Evolutionary conservation across 2,329 filamentous ascomycete genomes (phyloP), one percentile per base, ranked within the genome.

Genomic region (Boeremia exigua): DNA sequence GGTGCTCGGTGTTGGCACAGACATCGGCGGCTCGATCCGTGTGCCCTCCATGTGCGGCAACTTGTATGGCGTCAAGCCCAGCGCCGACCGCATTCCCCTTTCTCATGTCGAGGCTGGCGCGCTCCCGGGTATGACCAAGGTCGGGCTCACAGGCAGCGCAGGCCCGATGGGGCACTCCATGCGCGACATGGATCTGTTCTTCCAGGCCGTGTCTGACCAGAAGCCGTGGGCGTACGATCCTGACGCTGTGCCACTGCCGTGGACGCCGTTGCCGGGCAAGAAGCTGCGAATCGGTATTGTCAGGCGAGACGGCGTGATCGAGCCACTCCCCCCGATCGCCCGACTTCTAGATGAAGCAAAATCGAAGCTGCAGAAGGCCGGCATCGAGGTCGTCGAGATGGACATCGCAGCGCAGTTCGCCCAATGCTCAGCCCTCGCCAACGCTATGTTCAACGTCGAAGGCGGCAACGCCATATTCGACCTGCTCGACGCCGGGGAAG

Each of bases 301-400:
- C 8, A 67, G 77, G 38, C 77, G 77, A 37, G 83, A 86, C 57
- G 80, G 79, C 0, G 70, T 84, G 3, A 78, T 80, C 4, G 76
- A 77, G 4, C 83, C 84, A 5, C 77, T 83, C 25, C 83, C 83
- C 11, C 82, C 82, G 0, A 78, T 85, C 25, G 62, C 66, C 2
- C 72, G 73, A 9, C 61, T 82, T 1, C 65, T 85, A 6, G 75
- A 80, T 8, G 80, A 84, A 56, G 78, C 80, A 0, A 75, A 77
- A 0, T 17, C 25, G 1, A 65, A 64, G 17, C 49, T 77, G 37
- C 52, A 46, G 69, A 75, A 6, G 49, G 70, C 36, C 3, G 81
- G 80, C 0, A 72, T 88, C n/a, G 79, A 85, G 40, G 79, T 87
- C 2, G 75, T 88, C 0, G 84, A 88, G 14, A 77, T 89, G 43